Evolutionary conservation across 163 green algal species (phyloP), one percentile per base, ranked within the genome.

Genomic region (Prototheca stagnorum): DNA sequence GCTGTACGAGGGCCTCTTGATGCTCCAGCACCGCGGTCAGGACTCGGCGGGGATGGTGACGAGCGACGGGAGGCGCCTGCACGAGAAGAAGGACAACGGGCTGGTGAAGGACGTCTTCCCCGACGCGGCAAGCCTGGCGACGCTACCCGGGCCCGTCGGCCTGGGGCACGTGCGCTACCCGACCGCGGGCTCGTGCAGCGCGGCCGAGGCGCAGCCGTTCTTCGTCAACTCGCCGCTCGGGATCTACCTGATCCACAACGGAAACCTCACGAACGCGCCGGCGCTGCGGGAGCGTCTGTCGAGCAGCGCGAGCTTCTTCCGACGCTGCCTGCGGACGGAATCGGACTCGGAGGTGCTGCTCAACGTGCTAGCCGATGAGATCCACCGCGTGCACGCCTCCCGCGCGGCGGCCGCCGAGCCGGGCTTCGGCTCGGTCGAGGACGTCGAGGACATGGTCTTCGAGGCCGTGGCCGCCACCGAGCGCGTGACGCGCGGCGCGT

Each of bases 231-330:
- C 73, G 24, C 87, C 87, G 0, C 70, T 97, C 24, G 86, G 87
- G 53, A 97, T 97, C 43, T 95, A 88, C 73, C 62, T 97, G 22
- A 93, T 97, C 54, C 87, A 97, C 73, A 97, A 96, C 56, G 85
- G 86, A 51, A 97, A 97, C 78, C 70, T 97, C 19, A 96, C 83
- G 24, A 97, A 97, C 75, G 84, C 81, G 8, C 70, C 79, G 3
- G 71, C 88, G 54, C 68, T 95, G 59, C 53, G 81, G 26, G 49
- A 70, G 20, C 44, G 78, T 46, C 65, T 93, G 21, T 72, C 84
- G 40, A 73, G 61, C 44, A 80, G 59, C 29, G 70, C 77, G 40
- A 82, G 64, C 45, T 95, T 89, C 69, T 93, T 93, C 72, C 86
- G 85, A 65, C 65, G 84, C 35, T 78, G 92, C 67, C 52, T 94